Base-by-base conservation (phyloP, 176 grass and related monocot genomes). In the Oryza brachyantha region DNA sequence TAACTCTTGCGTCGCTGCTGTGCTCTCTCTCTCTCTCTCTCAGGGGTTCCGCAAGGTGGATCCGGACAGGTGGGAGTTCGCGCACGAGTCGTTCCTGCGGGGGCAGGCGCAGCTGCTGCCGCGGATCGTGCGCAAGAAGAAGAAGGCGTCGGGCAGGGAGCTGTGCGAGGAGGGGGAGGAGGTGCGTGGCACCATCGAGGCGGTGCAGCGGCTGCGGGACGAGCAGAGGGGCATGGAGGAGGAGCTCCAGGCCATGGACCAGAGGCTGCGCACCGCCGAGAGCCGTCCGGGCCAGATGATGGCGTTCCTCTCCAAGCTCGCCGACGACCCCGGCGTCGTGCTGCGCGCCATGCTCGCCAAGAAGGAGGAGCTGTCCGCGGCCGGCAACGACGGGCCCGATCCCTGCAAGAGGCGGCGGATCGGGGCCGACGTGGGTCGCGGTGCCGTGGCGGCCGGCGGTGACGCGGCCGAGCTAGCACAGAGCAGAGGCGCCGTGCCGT, bases 11-110 rank as follows among this genome's bases (percentile, higher is more conserved):
- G 40, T 46, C 46, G 9, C 39, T 13, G n/a, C 10, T 10, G 8
- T 50, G 8, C 21, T 0, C 7, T 55, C 10, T 64, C 19, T 3
- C 21, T 0, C 7, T 55, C 10, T 64, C 19, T 3, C 77, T 22
- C 76, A 91, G 89, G 89, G 89, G 1, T 91, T 91, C 17, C 68
- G 76, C 72, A 91, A 87, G 77, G 77, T 91, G 7, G 84, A 91
- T 43, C 73, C 84, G 31, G 89, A 91, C 70, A 57, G 81, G 76
- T 91, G 84, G 84, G 89, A 91, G 81, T 91, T 91, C 81, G 89
- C 89, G 45, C 84, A 87, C 81, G 84, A 91, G 75, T 79, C 80
- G 72, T 91, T 91, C 76, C 76, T 91, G 60, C 75, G 76, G 0
- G 84, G 81, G 10, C 89, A 91, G 72, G 73, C 71, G 38, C 66